Evolutionary conservation across 345 rosid genomes (phyloP), one percentile per base, ranked within the genome.

Genomic region (Erodium maritimum): DNA sequence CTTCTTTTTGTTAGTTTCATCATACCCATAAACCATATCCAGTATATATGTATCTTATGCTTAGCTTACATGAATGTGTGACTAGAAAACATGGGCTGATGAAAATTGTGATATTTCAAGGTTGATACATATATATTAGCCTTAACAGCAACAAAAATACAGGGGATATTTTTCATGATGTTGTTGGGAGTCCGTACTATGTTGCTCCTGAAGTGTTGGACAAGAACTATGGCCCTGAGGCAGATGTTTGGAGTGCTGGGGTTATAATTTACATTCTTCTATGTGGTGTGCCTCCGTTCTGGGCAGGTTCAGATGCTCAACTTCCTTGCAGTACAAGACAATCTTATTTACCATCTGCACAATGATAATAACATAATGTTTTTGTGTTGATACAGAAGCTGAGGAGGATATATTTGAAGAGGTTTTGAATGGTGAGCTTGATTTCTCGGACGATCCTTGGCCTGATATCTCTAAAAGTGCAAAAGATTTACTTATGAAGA

Each of bases 181-280:
- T 91, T 48, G 88, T 91, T 68, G 98, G 98, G 63, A 91, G 98
- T 67, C 90, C 98, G 0, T 91, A 84, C 62, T 88, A 91, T 62
- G 88, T 91, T 62, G 96, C 97, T 0, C 97, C 96, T 46, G 96
- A 88, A 70, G 77, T 91, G 72, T 60, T 91, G 65, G 42, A 68
- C 53, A 88, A 84, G 75, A 55, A 23, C 12, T 86, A 91, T 23
- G 90, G 96, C 73, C 88, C 77, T 5, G 95, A 86, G 71, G 82
- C 95, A 23, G 96, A 91, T 71, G 82, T 91, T 52, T 91, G 96
- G 97, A 91, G 98, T 62, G 95, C 90, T 1, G 98, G 96, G 25
- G 98, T 91, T 61, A 81, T 91, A 65, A 64, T 88, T 56, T 91
- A 88, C 72, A 90, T 91, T 66, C 77, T 91, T 53, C 69, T 91